Evolutionary conservation across 352 stramenopile species (phyloP).

Genomic region (Albugo laibachii): DNA sequence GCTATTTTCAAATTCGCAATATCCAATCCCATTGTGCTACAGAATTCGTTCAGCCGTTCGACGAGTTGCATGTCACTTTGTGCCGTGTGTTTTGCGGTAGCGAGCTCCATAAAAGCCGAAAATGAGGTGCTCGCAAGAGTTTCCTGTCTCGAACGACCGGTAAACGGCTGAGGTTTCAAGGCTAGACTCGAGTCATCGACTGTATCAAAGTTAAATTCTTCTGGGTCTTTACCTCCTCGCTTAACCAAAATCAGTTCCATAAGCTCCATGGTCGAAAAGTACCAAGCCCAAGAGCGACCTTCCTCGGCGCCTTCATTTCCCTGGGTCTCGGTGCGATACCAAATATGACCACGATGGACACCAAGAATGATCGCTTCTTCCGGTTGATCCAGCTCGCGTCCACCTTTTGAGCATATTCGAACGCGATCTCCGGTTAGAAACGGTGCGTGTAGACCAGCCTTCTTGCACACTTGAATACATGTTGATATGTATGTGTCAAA

Average conservation of each 20-base stretch:
- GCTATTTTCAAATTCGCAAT: conserved; percentile 54
- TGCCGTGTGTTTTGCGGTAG: conserved; percentile 32
- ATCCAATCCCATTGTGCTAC: conserved; percentile 58
- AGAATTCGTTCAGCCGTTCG: conserved; percentile 65
- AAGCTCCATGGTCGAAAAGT: conserved; percentile 87
- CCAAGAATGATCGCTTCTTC: conserved; percentile 93
- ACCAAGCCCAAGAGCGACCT: conserved; percentile 89
- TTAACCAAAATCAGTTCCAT: conserved; percentile 57
- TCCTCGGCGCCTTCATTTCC: conserved; percentile 89
- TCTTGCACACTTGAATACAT: conserved; percentile 78
- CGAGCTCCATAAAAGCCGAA: conserved; percentile 34
- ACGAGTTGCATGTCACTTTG: conserved; percentile 72
- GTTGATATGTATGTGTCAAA: conserved; percentile 82
- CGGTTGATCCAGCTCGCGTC: conserved; percentile 87
- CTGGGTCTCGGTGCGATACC: conserved; percentile 91
- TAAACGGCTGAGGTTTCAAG: conserved; percentile 11
- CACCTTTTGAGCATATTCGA: conserved; percentile 83
- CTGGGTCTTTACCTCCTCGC: conserved; percentile 73
- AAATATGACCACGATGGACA: conserved; percentile 83
- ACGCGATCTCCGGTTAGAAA: conserved; percentile 90
- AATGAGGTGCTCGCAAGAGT: conserved; percentile 23
- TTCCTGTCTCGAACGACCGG: conserved; percentile 34
- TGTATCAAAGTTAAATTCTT: conserved; percentile 55
- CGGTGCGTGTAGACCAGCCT: conserved; percentile 69
- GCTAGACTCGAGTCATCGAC: conserved; percentile 35